phyloP scores from a whole-genome alignment of 2,329 filamentous ascomycete genomes.

The Dactylonectria estremocensis region DNA sequence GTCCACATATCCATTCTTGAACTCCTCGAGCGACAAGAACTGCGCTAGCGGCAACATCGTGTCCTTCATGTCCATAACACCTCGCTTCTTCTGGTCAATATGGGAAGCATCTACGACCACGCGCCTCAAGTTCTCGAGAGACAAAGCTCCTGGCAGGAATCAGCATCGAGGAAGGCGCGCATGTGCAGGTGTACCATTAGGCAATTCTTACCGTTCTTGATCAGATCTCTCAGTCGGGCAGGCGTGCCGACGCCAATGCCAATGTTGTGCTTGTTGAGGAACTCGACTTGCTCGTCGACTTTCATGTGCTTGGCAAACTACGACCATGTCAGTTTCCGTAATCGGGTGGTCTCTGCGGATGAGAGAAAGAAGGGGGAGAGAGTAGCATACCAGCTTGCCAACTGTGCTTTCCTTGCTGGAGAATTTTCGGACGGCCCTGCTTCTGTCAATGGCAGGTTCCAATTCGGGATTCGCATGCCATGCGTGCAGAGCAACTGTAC shows the following conservation, averaged over 20 bases:
- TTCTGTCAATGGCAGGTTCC: slow-evolving; percentile 43
- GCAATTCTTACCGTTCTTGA: slow-evolving; percentile 79
- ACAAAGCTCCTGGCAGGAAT: slow-evolving; percentile 71
- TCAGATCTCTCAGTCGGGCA: slow-evolving; percentile 83
- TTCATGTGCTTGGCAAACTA: slow-evolving; percentile 98
- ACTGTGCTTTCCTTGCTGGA: slow-evolving; percentile 84
- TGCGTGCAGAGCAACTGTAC: slow-evolving; percentile 57
- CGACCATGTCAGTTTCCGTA: slow-evolving; percentile 1
- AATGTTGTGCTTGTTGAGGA: slow-evolving; percentile 78
- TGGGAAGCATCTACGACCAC: slow-evolving; percentile 93
- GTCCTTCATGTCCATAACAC: slow-evolving; percentile 96
- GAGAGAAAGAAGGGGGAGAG: background rate
- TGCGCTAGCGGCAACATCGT: slow-evolving; percentile 85
- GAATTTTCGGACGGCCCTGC: slow-evolving; percentile 81
- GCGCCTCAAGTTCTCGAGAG: slow-evolving; percentile 78
- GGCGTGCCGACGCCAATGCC: slow-evolving; percentile 95
- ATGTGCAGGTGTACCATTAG: background rate
- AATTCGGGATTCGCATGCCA: background rate
- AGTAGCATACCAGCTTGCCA: slow-evolving; percentile 79
- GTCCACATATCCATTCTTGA: slow-evolving; percentile 78
- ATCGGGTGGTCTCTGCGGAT: background rate
- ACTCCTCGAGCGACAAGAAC: slow-evolving; percentile 78
- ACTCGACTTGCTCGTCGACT: slow-evolving; percentile 85
- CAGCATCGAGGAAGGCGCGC: slow-evolving; percentile 1
- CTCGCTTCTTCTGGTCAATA: slow-evolving; percentile 94